Base-by-base conservation (phyloP, 805 yeast species). In the Metschnikowia henanensis region DNA sequence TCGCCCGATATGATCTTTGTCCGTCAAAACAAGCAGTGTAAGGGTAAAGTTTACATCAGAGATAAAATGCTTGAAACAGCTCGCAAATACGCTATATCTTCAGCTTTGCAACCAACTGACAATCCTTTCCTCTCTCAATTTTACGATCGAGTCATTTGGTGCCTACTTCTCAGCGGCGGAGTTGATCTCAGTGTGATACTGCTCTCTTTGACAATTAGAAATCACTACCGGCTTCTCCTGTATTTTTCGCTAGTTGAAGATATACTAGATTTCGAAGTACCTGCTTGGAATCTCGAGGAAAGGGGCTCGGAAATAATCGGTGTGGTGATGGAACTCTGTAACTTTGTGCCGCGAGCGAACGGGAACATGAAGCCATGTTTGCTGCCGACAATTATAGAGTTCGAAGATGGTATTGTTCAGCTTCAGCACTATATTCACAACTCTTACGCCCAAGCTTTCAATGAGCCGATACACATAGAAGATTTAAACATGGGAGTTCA, bases 121-220 rank as follows among this genome's bases (percentile, higher is more conserved):
- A 38, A 45, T 30, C 56, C 56, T 1, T 34, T 12, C 19, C 41
- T 49, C 12, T 30, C 31, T 26, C 26, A 19, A 9, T 37, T 31
- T 16, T 52, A 52, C 41, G 54, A 52, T 23, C 47, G 45, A n/a
- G 50, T 46, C 13, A 39, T 52, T n/a, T 50, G 54, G 56, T 33
- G 48, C 12, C 49, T 52, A 6, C 30, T 52, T n/a, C 41, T 52
- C 6, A 31, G 41, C n/a, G 56, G 56, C 9, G 50, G 52, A 2
- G 35, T 45, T n/a, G 41, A 39, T 26, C 10, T 39, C 8, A 32
- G 34, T 1, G 48, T 41, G 9, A 1, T 52, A 1, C 31, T 41
- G 39, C 33, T 50, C 4, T 47, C 50, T 30, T 18, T 47, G 21
- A 41, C 38, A 5, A 37, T 43, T 22, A 46, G 54, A 32, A 38